Percentiles rank a stretch among this genome's conserved stretches.
phyloP scores from a whole-genome alignment of 140 eudicot genomes.

The Erigeron philadelphicus region DNA sequence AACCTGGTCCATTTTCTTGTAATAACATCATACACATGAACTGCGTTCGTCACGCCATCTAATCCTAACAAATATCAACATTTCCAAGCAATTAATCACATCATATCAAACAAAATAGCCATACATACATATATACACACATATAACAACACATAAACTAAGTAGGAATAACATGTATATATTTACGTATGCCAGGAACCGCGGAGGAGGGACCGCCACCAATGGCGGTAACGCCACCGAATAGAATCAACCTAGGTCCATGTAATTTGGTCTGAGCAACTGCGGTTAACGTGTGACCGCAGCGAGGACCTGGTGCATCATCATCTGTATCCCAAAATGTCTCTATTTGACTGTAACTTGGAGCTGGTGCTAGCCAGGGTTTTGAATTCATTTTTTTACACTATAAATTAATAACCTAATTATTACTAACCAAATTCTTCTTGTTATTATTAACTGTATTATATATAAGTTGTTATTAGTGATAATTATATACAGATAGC shows the following conservation, averaged over 20 bases:
- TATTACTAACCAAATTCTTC: too few species aligned
- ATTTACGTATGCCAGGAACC: conserved; percentile 62
- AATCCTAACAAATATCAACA: conserved; percentile 45
- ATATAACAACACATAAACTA: neutral
- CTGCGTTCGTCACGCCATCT: conserved; percentile 78
- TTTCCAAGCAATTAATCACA: conserved; percentile 3
- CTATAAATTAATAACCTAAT: neutral
- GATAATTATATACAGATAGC: too few species aligned
- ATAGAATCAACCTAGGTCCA: conserved; percentile 78
- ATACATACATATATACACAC: neutral
- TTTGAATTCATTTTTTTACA: conserved; percentile 36
- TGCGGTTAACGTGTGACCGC: conserved; percentile 88
- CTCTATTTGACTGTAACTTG: conserved; percentile 47
- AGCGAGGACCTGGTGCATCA: conserved; percentile 88
- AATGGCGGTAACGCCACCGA: conserved; percentile 91
- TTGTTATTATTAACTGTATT: too few species aligned
- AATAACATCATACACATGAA: conserved; percentile 72
- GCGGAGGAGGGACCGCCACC: conserved; percentile 66
- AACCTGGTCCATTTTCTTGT: conserved; percentile 85
- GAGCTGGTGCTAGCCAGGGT: conserved; percentile 75
- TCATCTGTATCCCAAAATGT: conserved; percentile 68
- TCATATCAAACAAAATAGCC: neutral
- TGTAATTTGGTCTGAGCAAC: conserved; percentile 66
- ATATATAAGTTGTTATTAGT: too few species aligned
- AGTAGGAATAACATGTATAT: neutral